Base-by-base conservation (phyloP, 495 filamentous ascomycete species). In the Thermothielavioides terrestris region DNA sequence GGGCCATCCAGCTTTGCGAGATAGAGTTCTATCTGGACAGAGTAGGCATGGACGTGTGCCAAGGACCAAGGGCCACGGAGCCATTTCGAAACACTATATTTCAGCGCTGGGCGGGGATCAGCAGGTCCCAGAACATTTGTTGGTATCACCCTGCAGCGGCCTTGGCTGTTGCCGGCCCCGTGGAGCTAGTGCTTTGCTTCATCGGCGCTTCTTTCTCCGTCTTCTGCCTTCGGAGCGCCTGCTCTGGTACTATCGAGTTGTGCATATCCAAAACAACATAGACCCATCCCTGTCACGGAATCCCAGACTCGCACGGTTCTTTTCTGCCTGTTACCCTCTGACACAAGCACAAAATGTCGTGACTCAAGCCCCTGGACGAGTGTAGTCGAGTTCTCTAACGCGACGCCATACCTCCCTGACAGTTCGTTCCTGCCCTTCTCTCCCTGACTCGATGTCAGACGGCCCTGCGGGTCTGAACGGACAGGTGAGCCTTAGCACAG, bases 401-500 rank as follows among this genome's bases (percentile, higher is more conserved):
- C 82, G 69, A 49, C 70, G 71, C 82, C 83, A 87, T 20, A 83
- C 77, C 59, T 84, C 81, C n/a, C 80, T 70, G 25, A 83, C 79
- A 0, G 80, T 77, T 31, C 81, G 69, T 55, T 85, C 81, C 53
- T 87, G 82, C 10, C 75, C 72, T 59, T 83, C 62, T 25, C 80
- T 70, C 14, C 73, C 82, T 15, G 78, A 77, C 57, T 85, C 82
- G 0, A 62, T 74, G n/a, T 62, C 57, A 1, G 76, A 77, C 7
- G 76, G 70, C 0, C 80, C 82, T 49, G 82, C 81, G 8, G 81
- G 80, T 66, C 81, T 78, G 30, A 45, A 11, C 6, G 6, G 3
- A n/a, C 15, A 9, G 18, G 44, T 36, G 23, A 52, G 48, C 43
- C 27, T 22, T 27, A 37, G 20, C 6, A 40, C 3, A 9, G 10